Conservation (phyloP, 352 stramenopile genomes). For the Phytophthora palmivora region DNA sequence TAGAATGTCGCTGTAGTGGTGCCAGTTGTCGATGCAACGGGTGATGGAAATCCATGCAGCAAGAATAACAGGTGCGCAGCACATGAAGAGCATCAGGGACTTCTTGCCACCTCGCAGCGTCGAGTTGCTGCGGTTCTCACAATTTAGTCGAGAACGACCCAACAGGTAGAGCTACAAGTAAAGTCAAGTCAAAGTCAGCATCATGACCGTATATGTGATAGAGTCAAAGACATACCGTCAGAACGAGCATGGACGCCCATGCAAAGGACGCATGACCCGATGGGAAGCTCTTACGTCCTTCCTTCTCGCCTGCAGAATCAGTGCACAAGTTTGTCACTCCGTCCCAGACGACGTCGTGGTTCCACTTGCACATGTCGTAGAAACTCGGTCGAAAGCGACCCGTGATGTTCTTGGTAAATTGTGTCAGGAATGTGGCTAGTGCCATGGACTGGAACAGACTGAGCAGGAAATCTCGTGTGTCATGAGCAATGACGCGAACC, state of each 20-base stretch:
- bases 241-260: constrained; percentile 76
- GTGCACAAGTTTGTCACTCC: constrained; percentile 80
- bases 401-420: constrained; percentile 81
- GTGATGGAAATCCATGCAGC: constrained; percentile 78
- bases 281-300: constrained; percentile 82
- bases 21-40: constrained; percentile 86
- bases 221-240: constrained; percentile 53
- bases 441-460: constrained; percentile 63
- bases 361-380: constrained; percentile 86
- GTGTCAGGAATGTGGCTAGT: constrained; percentile 63
- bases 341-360: constrained; percentile 75
- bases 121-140: constrained; percentile 59
- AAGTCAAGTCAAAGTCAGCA: constrained; percentile 2
- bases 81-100: constrained; percentile 73
- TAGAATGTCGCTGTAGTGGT: constrained; percentile 83
- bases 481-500: constrained; percentile 64
- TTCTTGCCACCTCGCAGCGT: constrained; percentile 61
- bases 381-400: constrained; percentile 86
- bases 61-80: constrained; percentile 63
- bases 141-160: constrained; percentile 71
- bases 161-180: constrained; percentile 66
- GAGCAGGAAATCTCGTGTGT: constrained; percentile 81
- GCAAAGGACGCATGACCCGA: constrained; percentile 82
- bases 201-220: not conserved
- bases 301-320: constrained; percentile 61